Conservation (phyloP, 2,329 filamentous ascomycete species). For the Colletotrichum sp. region DNA sequence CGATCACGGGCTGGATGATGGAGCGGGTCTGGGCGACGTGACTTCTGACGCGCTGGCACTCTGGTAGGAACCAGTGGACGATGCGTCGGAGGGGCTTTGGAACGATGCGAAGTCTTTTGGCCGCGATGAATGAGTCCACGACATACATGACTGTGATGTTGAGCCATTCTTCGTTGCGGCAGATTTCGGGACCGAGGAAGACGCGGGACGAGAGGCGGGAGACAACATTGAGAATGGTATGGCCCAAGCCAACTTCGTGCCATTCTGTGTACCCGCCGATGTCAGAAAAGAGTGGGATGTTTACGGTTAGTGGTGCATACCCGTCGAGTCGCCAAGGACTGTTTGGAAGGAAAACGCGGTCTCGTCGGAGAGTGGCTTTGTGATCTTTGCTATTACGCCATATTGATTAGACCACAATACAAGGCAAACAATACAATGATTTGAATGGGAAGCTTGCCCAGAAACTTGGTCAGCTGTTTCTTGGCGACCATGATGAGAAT, state of each 20-base stretch:
- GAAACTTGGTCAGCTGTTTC: not conserved
- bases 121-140: not conserved
- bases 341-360: not conserved
- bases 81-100: not conserved
- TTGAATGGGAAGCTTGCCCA: not conserved
- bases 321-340: not conserved
- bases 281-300: not conserved
- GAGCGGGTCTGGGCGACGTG: not conserved
- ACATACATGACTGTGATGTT: not conserved
- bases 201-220: not conserved
- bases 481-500: not conserved
- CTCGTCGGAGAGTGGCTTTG: not conserved
- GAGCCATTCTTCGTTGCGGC: not conserved
- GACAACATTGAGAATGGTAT: not conserved
- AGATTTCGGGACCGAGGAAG: not conserved
- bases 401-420: not conserved
- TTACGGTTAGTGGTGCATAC: not conserved
- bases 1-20: not conserved
- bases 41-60: not conserved
- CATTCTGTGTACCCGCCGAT: not conserved
- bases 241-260: not conserved
- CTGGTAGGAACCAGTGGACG: not conserved
- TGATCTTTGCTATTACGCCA: not conserved
- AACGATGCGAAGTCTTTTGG: not conserved
- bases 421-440: rapidly evolving